A percentile compares a stretch with the other conserved stretches of the same genome.
phyloP scores from a whole-genome alignment of 176 grass and related monocot species.

The Hordeum marinum region DNA sequence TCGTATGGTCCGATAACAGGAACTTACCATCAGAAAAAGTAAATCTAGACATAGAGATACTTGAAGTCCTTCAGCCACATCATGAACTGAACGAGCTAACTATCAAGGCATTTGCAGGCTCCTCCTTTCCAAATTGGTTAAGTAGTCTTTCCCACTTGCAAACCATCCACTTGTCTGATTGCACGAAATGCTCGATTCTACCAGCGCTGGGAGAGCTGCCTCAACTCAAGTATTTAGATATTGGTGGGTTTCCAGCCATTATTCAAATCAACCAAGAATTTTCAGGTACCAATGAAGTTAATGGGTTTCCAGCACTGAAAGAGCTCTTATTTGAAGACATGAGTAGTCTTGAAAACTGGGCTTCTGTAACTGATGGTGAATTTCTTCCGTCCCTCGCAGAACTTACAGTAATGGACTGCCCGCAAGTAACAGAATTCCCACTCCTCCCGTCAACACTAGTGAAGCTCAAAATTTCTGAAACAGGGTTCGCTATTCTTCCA shows the following conservation, averaged over 20 bases:
- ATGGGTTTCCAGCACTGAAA: conserved; percentile 53
- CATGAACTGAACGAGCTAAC: conserved; percentile 52
- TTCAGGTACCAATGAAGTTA: conserved; percentile 27
- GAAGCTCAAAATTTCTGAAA: conserved; percentile 59
- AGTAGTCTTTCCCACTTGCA: conserved; percentile 44
- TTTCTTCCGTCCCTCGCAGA: conserved; percentile 53
- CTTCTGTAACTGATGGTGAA: conserved; percentile 20
- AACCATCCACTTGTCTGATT: conserved; percentile 66
- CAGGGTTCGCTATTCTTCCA: conserved; percentile 50
- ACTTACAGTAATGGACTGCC: conserved; percentile 47
- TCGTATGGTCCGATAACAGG: conserved; percentile 47
- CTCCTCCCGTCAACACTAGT: conserved; percentile 40
- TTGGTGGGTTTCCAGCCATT: conserved; percentile 40
- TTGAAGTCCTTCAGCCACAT: conserved; percentile 54
- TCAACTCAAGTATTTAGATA: conserved; percentile 45
- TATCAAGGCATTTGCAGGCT: conserved; percentile 44
- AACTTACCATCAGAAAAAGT: conserved; percentile 13
- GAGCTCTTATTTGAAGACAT: conserved; percentile 55
- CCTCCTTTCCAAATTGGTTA: conserved; percentile 63
- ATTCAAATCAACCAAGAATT: conserved; percentile 56
- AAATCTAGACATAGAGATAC: conserved; percentile 24
- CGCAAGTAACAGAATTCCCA: conserved; percentile 38
- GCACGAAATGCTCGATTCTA: conserved; percentile 41
- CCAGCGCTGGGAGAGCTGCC: conserved; percentile 59
- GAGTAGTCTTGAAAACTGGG: conserved; percentile 47